Evolutionary conservation across 164 flowering plant species (phyloP), one percentile per base, ranked within the genome.

Genomic region (Vitis amurensis): DNA sequence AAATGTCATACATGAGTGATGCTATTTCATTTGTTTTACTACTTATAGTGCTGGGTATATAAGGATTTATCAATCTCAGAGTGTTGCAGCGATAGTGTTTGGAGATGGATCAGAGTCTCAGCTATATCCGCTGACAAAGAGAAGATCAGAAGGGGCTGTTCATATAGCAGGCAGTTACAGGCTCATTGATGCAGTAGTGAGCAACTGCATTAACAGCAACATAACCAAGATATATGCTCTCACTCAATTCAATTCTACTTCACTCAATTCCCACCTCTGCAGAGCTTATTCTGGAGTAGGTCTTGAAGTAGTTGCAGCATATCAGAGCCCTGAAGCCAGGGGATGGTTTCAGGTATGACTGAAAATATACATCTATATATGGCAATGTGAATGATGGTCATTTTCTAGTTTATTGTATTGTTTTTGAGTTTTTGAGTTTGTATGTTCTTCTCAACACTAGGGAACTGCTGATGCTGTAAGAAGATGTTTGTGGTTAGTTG

Each of bases 381-480:
- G 8, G 3, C 50, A 11, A 14, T 57, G 14, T 57, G 31, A 44
- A 17, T 14, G 15, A 0, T 67, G 9, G 27, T 27, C 57, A 9
- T 64, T 30, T n/a, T 11, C 31, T 11, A 49, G n/a, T 9, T 61
- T 60, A 16, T 29, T 16, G 19, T 31, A 7, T 19, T 64, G 2
- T 55, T n/a, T 27, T 52, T 63, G 4, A 51, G 15, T 50, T 16
- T 56, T 17, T 68, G 29, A 2, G 4, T 63, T 12, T 65, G 3
- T 12, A 17, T 7, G 9, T 30, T 27, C 49, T 17, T 8, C 44
- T 52, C 5, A 27, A 55, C 16, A 44, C 64, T 30, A 91, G 94
- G 96, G 98, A 61, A 85, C 76, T 72, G 98, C 95, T 15, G 97
- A 93, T 84, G 98, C 98, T 37, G 76, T 91, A 23, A 89, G 98